phyloP scores from a whole-genome alignment of 345 rosid genomes.

The Turnera subulata region DNA sequence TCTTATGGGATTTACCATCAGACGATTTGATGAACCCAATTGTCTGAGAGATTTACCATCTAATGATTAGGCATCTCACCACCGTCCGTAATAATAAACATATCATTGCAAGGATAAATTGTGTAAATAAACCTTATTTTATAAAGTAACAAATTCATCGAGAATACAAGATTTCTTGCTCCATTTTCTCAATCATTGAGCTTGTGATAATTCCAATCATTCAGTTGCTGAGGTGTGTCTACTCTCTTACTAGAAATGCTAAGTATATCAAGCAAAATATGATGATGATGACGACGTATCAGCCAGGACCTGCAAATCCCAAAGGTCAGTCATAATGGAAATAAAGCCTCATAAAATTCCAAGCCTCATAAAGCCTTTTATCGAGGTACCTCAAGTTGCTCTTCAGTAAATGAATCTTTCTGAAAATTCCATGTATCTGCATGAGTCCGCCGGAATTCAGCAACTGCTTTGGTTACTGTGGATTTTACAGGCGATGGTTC shows the following conservation, averaged over 20 bases:
- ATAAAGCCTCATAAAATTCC: not conserved
- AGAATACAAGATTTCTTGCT: constrained; percentile 4
- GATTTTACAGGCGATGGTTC: constrained; percentile 91
- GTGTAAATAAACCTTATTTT: constrained; percentile 30
- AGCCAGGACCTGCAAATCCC: constrained; percentile 73
- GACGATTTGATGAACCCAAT: constrained; percentile 69
- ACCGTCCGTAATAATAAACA: not conserved
- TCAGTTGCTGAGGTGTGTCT: constrained; percentile 15
- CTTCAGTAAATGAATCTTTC: constrained; percentile 84
- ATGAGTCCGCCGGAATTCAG: constrained; percentile 92
- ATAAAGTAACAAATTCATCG: constrained; percentile 4
- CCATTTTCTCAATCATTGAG: constrained; percentile 14
- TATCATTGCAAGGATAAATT: not conserved
- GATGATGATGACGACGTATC: constrained; percentile 95
- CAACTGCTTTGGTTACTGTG: constrained; percentile 94
- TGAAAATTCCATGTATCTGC: constrained; percentile 96
- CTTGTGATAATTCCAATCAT: not conserved
- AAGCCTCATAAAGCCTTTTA: not conserved
- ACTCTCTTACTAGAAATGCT: constrained; percentile 6
- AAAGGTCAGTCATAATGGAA: constrained; percentile 3
- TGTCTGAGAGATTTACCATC: constrained; percentile 21
- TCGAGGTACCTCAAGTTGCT: constrained; percentile 81
- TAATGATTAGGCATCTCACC: not conserved
- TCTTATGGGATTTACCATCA: constrained; percentile 78
- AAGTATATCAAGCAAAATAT: constrained; percentile 69